Evolutionary conservation across 345 rosid species (phyloP).

Genomic region (Dipteronia dyeriana): DNA sequence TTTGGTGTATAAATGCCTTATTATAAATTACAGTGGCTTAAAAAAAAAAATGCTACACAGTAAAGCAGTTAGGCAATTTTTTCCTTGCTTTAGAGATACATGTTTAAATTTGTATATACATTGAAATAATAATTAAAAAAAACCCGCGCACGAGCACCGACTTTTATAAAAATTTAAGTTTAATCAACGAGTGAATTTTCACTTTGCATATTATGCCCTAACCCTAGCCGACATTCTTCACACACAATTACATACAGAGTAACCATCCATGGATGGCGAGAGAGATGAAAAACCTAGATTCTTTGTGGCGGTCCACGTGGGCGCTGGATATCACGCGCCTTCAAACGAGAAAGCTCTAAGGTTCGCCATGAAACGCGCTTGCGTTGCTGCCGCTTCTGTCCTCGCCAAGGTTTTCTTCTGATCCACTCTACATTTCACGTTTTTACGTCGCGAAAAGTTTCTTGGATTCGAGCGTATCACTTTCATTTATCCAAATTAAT

Average conservation of each 20-base stretch:
- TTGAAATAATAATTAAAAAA: background rate
- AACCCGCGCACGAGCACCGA: background rate
- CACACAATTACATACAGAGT: background rate
- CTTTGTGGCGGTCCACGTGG: conserved; percentile 95
- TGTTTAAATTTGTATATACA: too few species aligned
- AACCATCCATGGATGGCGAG: conserved; percentile 35
- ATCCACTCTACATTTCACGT: background rate
- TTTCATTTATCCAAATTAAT: background rate
- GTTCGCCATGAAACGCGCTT: conserved; percentile 91
- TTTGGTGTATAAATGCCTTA: too few species aligned
- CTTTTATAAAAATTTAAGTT: background rate
- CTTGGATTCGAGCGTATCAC: background rate
- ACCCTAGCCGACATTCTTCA: background rate
- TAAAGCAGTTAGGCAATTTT: too few species aligned
- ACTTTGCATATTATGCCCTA: background rate
- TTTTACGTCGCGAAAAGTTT: background rate
- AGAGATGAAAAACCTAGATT: conserved; percentile 54
- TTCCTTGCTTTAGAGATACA: too few species aligned
- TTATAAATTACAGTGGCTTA: too few species aligned
- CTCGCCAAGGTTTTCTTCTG: conserved; percentile 62
- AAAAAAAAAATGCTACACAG: too few species aligned
- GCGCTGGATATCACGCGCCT: conserved; percentile 84
- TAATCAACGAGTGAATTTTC: background rate
- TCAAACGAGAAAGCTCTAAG: conserved; percentile 75
- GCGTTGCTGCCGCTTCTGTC: conserved; percentile 75